Base-by-base conservation (phyloP, 148 eudicot genomes). In the Rhododendron molle region DNA sequence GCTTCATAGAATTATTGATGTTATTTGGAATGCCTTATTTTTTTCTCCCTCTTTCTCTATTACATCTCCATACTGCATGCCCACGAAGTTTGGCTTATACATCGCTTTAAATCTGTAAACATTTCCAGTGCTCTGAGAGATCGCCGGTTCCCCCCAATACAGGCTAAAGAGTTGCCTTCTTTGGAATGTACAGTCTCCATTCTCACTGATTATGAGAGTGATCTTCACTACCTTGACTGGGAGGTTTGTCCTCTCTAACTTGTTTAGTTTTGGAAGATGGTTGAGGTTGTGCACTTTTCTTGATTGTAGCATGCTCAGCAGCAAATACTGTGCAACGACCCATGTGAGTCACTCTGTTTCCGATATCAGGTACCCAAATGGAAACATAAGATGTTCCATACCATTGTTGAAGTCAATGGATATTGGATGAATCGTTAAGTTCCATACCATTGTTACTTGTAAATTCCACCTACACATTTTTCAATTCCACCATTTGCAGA, bases 101-200 rank as follows among this genome's bases (percentile, higher is more conserved):
- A 44, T 76, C 3, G 80, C 44, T 78, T 83, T 89, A 14, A 76
- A 36, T 88, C 69, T 88, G 62, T 73, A 36, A 65, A 87, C 32
- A 86, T 78, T 91, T 88, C n/a, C 94, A 97, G 98, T 86, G 98
- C 99, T 74, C 92, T 97, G 84, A 92, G 96, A 91, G 99, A 97
- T 88, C 93, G 96, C 44, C 93, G 98, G 28, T 97, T 97, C 71
- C 89, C 98, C 69, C 99, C 99, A 40, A 95, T 97, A 89, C 95
- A 93, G 87, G 93, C 95, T 88, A 95, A 91, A 90, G 99, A 97
- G 88, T 88, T 97, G 90, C 98, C 99, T 76, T 89, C 82, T 87
- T 91, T 97, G 94, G 90, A 97, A 89, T 97, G 99, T 91, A 97
- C 98, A 83, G 98, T 97, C 80, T 97, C 98, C 38, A 87, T 97